These are phyloP conservation scores for Tetracladium maxilliforme DNA, from an alignment of 2,329 filamentous ascomycete species.

Conservation along the genomic window DNA sequence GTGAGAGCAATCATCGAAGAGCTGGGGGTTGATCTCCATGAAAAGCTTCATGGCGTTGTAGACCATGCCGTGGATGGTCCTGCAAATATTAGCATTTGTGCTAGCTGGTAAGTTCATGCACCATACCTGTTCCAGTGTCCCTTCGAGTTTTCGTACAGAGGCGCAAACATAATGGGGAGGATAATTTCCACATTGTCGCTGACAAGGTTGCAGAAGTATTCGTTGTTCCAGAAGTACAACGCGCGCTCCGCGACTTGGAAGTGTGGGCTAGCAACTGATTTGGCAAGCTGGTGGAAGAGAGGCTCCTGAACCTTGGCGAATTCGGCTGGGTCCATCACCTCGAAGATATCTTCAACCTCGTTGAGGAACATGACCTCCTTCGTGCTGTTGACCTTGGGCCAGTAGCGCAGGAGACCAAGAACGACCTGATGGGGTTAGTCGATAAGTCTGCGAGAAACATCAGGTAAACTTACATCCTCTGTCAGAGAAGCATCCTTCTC, in stretches of 20 bases:
- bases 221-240: conserved; percentile 99
- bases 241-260: conserved; percentile 97
- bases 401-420: conserved; percentile 84
- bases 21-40: conserved; percentile 98
- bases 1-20: conserved; percentile 97
- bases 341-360: conserved; percentile 98
- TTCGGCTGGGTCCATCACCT: conserved; percentile 97
- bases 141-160: conserved; percentile 96
- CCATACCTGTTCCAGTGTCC: conserved; percentile 94
- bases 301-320: conserved; percentile 98
- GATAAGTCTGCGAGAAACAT: conserved; percentile 1
- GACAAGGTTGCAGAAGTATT: conserved; percentile 98
- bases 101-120: too few relatives aligned
- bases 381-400: conserved; percentile 98
- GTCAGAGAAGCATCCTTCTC: conserved; percentile 96
- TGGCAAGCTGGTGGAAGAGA: conserved; percentile 91
- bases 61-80: conserved; percentile 98
- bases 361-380: conserved; percentile 99
- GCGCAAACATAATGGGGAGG: conserved; percentile 97
- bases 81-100: conserved; percentile 28
- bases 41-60: conserved; percentile 99
- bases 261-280: conserved; percentile 94
- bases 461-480: conserved; percentile 60
- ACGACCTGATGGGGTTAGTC: conserved; percentile 49
- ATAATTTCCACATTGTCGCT: conserved; percentile 99